Base-by-base conservation (phyloP, 2,329 filamentous ascomycete genomes). In the Calycina marina region DNA sequence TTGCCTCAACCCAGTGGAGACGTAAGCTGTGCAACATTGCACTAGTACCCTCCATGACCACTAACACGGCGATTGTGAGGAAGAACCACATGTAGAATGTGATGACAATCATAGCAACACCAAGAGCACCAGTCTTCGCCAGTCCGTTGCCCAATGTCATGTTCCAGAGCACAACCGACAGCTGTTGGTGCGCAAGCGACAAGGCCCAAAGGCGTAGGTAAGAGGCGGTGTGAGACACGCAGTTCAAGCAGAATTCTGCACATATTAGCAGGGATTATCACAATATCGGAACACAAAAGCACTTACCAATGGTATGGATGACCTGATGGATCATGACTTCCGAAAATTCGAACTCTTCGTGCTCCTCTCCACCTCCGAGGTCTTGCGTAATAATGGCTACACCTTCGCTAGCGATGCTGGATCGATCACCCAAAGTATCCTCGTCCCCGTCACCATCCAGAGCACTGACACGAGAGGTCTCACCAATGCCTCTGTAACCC, bases 271-370 rank as follows among this genome's bases (percentile, higher is more conserved):
- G 30, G 14, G 28, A 28, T 9, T n/a, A n/a, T n/a, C n/a, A n/a
- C n/a, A n/a, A n/a, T n/a, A n/a, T 11, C 14, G 16, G 14, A 20
- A 18, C 17, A n/a, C 17, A 12, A 16, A 14, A 14, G n/a, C 17
- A 59, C 77, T 59, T 74, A 88, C 82, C 85, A 51, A 96, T 96
- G 12, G 88, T 96, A 63, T 96, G 92, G 52, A 98, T 98, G 54
- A 94, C 74, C 58, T 98, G 90, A 60, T 98, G 90, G 52, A 98
- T 98, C 85, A 98, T 94, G 42, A 85, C 72, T 56, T 98, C 90
- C 38, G 79, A 73, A 55, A 98, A 98, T 48, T 98, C 90, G 55
- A 98, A 98, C 53, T 98, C 90, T 50, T 90, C 86, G 47, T 94
- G 83, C 46, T 86, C 86, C 30, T 83, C 82, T 26, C 86, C 82